Evolutionary conservation across 345 rosid species (phyloP).

Genomic region (Ceriops zippeliana): DNA sequence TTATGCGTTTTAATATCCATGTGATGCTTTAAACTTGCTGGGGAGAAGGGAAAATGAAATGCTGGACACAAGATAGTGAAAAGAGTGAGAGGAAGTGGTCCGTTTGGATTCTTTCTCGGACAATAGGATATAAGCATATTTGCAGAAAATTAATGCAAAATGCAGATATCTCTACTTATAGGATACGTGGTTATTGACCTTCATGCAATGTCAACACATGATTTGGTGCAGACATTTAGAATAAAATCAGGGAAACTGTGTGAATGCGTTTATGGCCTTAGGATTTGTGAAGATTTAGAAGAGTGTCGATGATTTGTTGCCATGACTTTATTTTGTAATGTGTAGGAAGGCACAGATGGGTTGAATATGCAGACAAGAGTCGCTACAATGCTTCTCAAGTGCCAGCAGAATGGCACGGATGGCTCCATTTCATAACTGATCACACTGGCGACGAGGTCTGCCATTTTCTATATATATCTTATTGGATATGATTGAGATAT

Average conservation of each 20-base stretch:
- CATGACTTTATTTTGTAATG: not conserved
- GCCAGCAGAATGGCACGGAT: constrained; percentile 99
- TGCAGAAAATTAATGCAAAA: too few relatives aligned
- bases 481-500: not conserved
- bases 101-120: too few relatives aligned
- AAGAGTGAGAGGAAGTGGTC: too few relatives aligned
- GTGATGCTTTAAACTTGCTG: too few relatives aligned
- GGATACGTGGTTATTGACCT: too few relatives aligned
- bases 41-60: too few relatives aligned
- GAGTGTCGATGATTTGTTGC: not conserved
- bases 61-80: too few relatives aligned
- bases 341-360: constrained; percentile 92
- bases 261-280: not conserved
- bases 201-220: too few relatives aligned
- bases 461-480: not conserved
- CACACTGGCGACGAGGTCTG: constrained; percentile 94
- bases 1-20: too few relatives aligned
- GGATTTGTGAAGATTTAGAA: not conserved
- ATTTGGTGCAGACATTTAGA: too few relatives aligned
- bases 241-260: not conserved
- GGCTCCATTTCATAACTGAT: constrained; percentile 93
- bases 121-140: too few relatives aligned
- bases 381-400: constrained; percentile 97
- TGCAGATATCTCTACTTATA: too few relatives aligned
- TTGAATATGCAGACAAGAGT: constrained; percentile 76